Evolutionary conservation across 129 eudicot species (phyloP), one percentile per base, ranked within the genome.

Genomic region (Rutidosis leptorrhynchoides): DNA sequence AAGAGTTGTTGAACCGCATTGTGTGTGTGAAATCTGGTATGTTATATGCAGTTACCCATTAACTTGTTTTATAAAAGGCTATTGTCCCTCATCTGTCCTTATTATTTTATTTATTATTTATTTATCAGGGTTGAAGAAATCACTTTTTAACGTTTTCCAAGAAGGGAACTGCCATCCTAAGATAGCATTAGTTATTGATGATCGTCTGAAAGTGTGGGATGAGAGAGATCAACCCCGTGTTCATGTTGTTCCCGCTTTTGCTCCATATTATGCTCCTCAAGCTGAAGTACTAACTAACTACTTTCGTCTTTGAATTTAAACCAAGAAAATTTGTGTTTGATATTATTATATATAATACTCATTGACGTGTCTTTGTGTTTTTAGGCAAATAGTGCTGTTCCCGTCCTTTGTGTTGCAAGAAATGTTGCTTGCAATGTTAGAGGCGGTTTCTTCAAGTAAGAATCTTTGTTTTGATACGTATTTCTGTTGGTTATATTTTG

Each of bases 381-480:
- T 58, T 70, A 94, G 99, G 88, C 85, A 62, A 85, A 76, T 75
- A 84, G 89, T 77, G 57, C 94, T 55, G 81, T 87, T 60, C 97
- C 99, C 33, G 85, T 94, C 40, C 87, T 94, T 51, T 94, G 97
- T 78, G 93, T 94, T 71, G 99, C 99, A 22, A 82, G 99, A 83
- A 94, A 94, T 69, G 95, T 94, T 67, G 97, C 97, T 62, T 94
- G 99, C 82, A 94, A 94, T 81, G 97, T 94, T 45, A 78, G 99
- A 80, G 97, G 99, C 75, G 95, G 99, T 67, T 94, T 89, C 72
- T 94, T 94, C 90, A 94, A 89, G 99, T 94, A 86, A 89, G 97
- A 59, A 67, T 53, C 51, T 57, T n/a, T 23, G 40, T 60, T 73
- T 46, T 57, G 25, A 5, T 17, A 52, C 54, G n/a, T 40, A 42